Evolutionary conservation across 352 stramenopile species (phyloP).

Genomic region (Phytophthora megakarya): DNA sequence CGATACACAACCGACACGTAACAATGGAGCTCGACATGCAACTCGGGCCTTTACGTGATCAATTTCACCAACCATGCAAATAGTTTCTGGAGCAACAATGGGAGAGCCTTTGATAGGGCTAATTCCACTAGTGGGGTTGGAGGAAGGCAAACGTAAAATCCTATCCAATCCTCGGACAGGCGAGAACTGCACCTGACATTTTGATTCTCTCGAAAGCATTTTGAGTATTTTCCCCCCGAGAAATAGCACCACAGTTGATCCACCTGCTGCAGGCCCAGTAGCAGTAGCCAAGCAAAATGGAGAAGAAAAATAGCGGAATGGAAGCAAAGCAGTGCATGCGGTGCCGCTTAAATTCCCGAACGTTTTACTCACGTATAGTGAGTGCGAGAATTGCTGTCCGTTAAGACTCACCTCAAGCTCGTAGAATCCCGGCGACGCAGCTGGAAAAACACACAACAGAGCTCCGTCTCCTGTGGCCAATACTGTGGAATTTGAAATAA

Average conservation of each 20-base stretch:
- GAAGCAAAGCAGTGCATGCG: conserved; percentile 58
- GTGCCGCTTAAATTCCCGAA: conserved; percentile 71
- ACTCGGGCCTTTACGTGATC: conserved; percentile 49
- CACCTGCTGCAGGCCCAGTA: conserved; percentile 63
- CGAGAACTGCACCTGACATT: conserved; percentile 67
- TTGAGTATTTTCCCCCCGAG: conserved; percentile 56
- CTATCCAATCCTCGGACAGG: conserved; percentile 29
- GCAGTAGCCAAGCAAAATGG: conserved; percentile 70
- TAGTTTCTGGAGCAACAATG: conserved; percentile 35
- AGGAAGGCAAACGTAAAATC: not conserved
- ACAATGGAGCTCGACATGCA: conserved; percentile 58
- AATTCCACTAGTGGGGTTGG: not conserved
- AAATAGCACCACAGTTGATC: conserved; percentile 62
- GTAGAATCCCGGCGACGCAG: conserved; percentile 48
- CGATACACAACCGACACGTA: conserved; percentile 49
- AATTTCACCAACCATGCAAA: conserved; percentile 54
- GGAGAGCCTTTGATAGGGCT: conserved; percentile 18
- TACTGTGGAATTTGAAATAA: conserved; percentile 26
- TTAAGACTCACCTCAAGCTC: conserved; percentile 75
- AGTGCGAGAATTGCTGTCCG: conserved; percentile 63
- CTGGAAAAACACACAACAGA: conserved; percentile 43
- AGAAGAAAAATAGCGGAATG: conserved; percentile 60
- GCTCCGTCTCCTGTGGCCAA: conserved; percentile 14
- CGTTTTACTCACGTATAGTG: conserved; percentile 59
- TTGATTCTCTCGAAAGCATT: conserved; percentile 51